phyloP scores from a whole-genome alignment of 108 stramenopile species.

The Conticribra weissflogii region DNA sequence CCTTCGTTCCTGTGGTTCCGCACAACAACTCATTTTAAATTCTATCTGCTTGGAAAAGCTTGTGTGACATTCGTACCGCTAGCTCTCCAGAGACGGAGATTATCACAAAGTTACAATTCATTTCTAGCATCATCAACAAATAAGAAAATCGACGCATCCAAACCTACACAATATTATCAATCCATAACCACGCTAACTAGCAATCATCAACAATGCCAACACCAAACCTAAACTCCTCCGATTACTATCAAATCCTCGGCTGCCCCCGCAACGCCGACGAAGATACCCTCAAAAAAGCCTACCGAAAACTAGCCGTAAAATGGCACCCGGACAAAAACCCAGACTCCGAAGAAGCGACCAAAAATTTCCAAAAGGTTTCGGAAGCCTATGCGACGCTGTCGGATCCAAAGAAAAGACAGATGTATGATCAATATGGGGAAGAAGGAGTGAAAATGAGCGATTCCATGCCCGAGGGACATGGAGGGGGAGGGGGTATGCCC shows the following conservation, averaged over 20 bases:
- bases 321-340: constrained; percentile 93
- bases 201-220: constrained; percentile 36
- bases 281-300: constrained; percentile 80
- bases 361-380: constrained; percentile 88
- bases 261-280: constrained; percentile 72
- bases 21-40: background rate
- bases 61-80: too few relatives aligned
- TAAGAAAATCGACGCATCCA: background rate
- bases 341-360: constrained; percentile 79
- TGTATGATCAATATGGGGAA: constrained; percentile 85
- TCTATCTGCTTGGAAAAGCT: too few relatives aligned
- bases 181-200: too few relatives aligned
- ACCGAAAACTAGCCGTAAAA: constrained; percentile 87
- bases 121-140: too few relatives aligned
- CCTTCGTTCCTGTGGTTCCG: background rate
- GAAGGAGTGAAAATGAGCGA: constrained; percentile 73
- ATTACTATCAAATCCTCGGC: constrained; percentile 88
- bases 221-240: constrained; percentile 80
- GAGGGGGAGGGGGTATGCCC: constrained; percentile 29
- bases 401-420: constrained; percentile 80
- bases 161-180: too few relatives aligned
- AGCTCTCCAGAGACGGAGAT: too few relatives aligned
- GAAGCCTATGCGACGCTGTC: constrained; percentile 85
- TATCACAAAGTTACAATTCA: too few relatives aligned
- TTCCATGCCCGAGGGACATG: constrained; percentile 37